A percentile compares a stretch with the other conserved stretches of the same genome.
Evolutionary conservation across 2,329 filamentous ascomycete genomes (phyloP).

Genomic region (Apiospora malaysiana): DNA sequence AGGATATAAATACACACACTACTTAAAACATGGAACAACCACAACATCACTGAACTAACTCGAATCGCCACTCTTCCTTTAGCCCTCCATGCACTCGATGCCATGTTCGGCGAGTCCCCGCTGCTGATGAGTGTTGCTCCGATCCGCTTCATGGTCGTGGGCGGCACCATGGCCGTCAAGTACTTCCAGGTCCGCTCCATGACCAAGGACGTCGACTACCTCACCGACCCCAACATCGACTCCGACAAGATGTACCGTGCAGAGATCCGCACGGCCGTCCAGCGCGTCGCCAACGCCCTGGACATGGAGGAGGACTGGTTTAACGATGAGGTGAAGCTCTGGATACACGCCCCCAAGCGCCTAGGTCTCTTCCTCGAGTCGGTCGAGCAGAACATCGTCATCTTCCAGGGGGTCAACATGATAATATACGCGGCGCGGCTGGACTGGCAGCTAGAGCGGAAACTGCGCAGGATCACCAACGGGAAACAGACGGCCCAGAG

Average conservation of each 20-base stretch:
- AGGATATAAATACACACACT: neutral
- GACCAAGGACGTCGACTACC: constrained; percentile 34
- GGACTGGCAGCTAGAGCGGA: constrained; percentile 36
- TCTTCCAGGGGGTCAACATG: constrained; percentile 33
- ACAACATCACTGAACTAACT: neutral
- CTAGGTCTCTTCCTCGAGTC: constrained; percentile 33
- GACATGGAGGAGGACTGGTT: constrained; percentile 31
- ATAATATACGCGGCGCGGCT: constrained; percentile 33
- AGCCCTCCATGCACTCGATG: constrained; percentile 33
- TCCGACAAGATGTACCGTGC: constrained; percentile 29
- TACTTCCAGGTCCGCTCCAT: constrained; percentile 31
- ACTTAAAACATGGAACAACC: neutral
- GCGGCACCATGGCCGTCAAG: constrained; percentile 33
- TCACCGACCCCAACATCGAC: constrained; percentile 36
- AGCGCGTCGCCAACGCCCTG: constrained; percentile 24
- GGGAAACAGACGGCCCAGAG: constrained; percentile 22
- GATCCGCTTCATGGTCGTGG: constrained; percentile 35
- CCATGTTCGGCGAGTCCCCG: constrained; percentile 32
- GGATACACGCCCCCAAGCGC: constrained; percentile 29
- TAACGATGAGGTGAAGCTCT: constrained; percentile 32
- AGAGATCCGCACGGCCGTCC: constrained; percentile 29
- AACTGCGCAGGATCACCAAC: constrained; percentile 33
- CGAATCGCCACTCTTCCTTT: neutral
- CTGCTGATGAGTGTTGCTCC: constrained; percentile 37
- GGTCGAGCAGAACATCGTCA: constrained; percentile 31